Base-by-base conservation (phyloP, 257 asterid species). In the Solanum commersonii region DNA sequence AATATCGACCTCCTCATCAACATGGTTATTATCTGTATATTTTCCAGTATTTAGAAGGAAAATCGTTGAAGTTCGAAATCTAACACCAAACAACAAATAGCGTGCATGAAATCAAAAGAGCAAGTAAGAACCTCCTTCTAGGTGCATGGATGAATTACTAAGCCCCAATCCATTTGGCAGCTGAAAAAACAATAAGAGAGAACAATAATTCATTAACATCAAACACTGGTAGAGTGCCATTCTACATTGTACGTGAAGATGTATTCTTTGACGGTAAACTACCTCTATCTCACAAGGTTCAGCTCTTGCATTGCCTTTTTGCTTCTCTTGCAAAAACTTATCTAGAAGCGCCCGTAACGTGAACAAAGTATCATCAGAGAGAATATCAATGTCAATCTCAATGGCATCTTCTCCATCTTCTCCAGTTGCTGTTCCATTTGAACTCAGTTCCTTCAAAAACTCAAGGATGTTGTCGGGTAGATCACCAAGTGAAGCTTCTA, bases 221-320 rank as follows among this genome's bases (percentile, higher is more conserved):
- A 81, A 81, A 49, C 85, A 44, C 85, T 35, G 3, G 11, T 35
- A 31, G 70, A 29, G 29, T 29, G 20, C 85, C 25, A 49, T 82
- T 82, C 29, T 82, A 82, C 68, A 46, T 82, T 49, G 85, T 18
- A 82, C 12, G 18, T 82, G 70, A 82, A 82, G 44, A 82, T 10
- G 10, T 49, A 82, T 49, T 49, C 29, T 73, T 16, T 40, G 11
- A 42, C 31, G 71, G 65, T 31, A 76, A 44, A 87, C 88, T 91
- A 96, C 98, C 99, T 95, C 99, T 82, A 95, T 95, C 92, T 93
- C 98, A 84, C 98, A 94, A 46, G 93, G 94, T 89, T 94, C 98
- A 20, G 93, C 93, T 90, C 92, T 94, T 40, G 90, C 86, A 84
- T 84, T 86, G 85, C 63, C 88, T 86, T 89, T 91, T 81, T 88